Evolutionary conservation across 176 grass and related monocot genomes (phyloP), one percentile per base, ranked within the genome.

Genomic region (Canna indica): DNA sequence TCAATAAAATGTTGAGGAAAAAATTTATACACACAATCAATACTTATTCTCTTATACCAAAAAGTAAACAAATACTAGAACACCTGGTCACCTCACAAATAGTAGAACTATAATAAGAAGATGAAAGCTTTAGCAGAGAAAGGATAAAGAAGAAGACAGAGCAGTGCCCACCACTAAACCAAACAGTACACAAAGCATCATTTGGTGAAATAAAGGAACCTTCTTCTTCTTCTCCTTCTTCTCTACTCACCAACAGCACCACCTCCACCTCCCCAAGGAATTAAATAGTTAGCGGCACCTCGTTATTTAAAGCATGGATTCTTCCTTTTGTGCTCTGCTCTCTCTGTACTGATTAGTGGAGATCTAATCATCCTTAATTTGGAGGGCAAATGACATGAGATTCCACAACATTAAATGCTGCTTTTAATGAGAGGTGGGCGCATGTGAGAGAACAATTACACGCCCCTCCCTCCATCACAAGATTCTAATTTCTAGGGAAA

Each of bases 301-400:
- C n/a, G n/a, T n/a, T n/a, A n/a, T n/a, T n/a, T n/a, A n/a, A n/a
- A 34, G 5, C 61, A 64, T 64, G 61, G 32, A 64, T 17, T 64
- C 61, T n/a, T n/a, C n/a, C n/a, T n/a, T n/a, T n/a, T n/a, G n/a
- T n/a, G n/a, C n/a, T 36, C 36, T 38, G 2, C 36, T 64, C 30
- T 22, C 30, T 64, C 24, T 38, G 5, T 65, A 2, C 18, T 36
- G 18, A 22, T 64, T 34, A 64, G 30, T 64, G 61, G 61, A 36
- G 18, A 35, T 64, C 61, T 50, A 50, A 35, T 64, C 31, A 34
- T 64, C 61, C 2, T 7, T 38, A 38, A 64, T 64, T 35, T 64
- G 61, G 61, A 20, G 7, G 26, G 10, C 33, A 64, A 64, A 34
- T 36, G 29, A 64, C 30, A 14, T 64, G 26, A 64, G 31, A 17